Evolutionary conservation across 106 monocot species (phyloP).

Genomic region (Dendrobium huoshanense): DNA sequence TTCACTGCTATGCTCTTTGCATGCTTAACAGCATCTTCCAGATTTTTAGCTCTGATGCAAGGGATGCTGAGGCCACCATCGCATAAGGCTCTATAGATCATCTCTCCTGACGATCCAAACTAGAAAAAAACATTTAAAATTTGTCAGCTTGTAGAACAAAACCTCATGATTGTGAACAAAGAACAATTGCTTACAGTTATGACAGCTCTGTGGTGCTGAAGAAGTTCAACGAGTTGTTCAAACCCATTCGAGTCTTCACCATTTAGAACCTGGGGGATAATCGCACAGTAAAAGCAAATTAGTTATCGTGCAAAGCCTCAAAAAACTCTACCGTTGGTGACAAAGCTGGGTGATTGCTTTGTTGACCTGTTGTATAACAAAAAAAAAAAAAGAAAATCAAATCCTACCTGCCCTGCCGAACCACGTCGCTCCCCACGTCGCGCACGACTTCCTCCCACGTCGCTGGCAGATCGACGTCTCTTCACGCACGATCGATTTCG

Average conservation of each 20-base stretch:
- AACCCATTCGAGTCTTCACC: constrained; percentile 27
- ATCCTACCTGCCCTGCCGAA: too few species aligned
- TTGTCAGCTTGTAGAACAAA: background rate
- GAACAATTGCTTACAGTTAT: constrained; percentile 32
- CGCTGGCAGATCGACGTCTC: too few species aligned
- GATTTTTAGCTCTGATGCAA: constrained; percentile 24
- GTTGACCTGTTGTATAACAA: too few species aligned
- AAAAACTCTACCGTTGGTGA: background rate
- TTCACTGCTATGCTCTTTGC: constrained; percentile 27
- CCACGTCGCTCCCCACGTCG: too few species aligned
- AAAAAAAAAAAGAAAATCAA: too few species aligned
- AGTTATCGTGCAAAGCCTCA: background rate
- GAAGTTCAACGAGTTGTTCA: constrained; percentile 25
- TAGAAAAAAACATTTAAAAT: constrained; percentile 6
- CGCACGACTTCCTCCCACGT: too few species aligned
- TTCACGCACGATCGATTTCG: too few species aligned
- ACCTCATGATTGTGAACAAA: background rate
- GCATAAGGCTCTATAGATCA: constrained; percentile 26
- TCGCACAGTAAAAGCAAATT: background rate
- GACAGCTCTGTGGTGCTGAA: constrained; percentile 34
- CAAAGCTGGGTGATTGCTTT: background rate
- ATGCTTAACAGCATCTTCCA: constrained; percentile 30
- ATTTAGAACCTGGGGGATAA: constrained; percentile 11
- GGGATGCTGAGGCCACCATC: constrained; percentile 32
- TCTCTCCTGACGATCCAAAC: constrained; percentile 43